These are phyloP conservation scores for Phytophthora aleatoria DNA, from an alignment of 352 stramenopile genomes.

Conservation along the genomic window DNA sequence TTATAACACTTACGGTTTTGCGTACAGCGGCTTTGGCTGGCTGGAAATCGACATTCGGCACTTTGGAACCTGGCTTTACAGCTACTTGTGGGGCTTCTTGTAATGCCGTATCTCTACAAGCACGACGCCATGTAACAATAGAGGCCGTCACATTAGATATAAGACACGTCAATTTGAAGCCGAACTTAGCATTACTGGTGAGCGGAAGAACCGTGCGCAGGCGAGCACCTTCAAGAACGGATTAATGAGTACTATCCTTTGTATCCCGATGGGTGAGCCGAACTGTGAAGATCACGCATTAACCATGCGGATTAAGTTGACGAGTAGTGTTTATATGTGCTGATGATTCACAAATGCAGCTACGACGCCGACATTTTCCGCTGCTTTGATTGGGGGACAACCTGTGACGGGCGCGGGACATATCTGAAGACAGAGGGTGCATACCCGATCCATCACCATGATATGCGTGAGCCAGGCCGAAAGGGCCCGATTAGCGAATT, in stretches of 20 bases:
- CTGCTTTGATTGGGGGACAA: background rate
- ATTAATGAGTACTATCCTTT: too few relatives aligned
- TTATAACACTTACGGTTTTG: background rate
- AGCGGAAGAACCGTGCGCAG: too few relatives aligned
- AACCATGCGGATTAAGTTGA: background rate
- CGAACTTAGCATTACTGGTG: too few relatives aligned
- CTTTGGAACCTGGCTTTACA: conserved; percentile 59
- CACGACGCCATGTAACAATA: conserved; percentile 39
- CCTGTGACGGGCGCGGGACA: background rate
- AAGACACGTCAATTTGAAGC: too few relatives aligned
- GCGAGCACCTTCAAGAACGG: too few relatives aligned
- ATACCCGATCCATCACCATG: background rate
- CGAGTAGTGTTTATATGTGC: background rate
- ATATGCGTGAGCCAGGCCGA: background rate
- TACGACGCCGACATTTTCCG: background rate
- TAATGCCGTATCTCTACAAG: conserved; percentile 65
- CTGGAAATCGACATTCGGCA: conserved; percentile 47
- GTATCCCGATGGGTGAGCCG: too few relatives aligned
- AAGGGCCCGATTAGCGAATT: background rate
- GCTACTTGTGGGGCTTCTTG: conserved; percentile 54
- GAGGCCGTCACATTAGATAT: background rate
- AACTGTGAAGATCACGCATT: too few relatives aligned
- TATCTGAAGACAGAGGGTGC: background rate
- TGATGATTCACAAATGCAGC: background rate
- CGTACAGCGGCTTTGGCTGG: conserved; percentile 51